phyloP scores from a whole-genome alignment of 257 asterid species.

The Leptodermis oblonga region DNA sequence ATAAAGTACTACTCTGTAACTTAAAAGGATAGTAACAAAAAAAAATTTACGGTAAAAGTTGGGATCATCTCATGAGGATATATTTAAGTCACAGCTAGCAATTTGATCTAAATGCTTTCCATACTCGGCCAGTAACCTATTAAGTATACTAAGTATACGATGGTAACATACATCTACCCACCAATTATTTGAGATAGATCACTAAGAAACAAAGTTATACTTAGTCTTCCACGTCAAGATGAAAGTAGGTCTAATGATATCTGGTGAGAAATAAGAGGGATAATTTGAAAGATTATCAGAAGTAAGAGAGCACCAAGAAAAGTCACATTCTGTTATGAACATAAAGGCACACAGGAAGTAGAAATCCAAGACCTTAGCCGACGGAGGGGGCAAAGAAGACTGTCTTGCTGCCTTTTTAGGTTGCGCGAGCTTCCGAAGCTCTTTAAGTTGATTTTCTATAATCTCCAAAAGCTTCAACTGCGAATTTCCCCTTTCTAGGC shows the following conservation, averaged over 20 bases:
- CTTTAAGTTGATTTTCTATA: slow-evolving; percentile 58
- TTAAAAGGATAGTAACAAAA: not conserved
- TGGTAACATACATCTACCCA: not conserved
- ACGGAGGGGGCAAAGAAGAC: slow-evolving; percentile 61
- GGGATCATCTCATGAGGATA: no score
- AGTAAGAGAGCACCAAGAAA: not conserved
- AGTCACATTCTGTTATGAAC: not conserved
- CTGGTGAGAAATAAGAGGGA: not conserved
- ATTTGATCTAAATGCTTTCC: not conserved
- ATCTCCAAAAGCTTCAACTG: slow-evolving; percentile 72
- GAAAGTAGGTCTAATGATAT: not conserved
- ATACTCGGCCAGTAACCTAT: not conserved
- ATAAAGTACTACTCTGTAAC: not conserved
- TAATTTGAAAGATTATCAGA: not conserved
- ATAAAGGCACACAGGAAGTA: slow-evolving; percentile 2
- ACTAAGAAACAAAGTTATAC: not conserved
- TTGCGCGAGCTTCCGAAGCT: slow-evolving; percentile 41
- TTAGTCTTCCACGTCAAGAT: not conserved
- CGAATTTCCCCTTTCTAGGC: slow-evolving; percentile 40
- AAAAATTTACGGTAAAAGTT: not conserved
- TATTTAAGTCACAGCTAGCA: not conserved
- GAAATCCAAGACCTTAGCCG: slow-evolving; percentile 48
- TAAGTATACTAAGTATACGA: not conserved
- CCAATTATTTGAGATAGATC: not conserved
- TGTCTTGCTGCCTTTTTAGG: slow-evolving; percentile 52